Conservation (phyloP, 169 alveolate genomes). For the Plasmodium malariae region DNA sequence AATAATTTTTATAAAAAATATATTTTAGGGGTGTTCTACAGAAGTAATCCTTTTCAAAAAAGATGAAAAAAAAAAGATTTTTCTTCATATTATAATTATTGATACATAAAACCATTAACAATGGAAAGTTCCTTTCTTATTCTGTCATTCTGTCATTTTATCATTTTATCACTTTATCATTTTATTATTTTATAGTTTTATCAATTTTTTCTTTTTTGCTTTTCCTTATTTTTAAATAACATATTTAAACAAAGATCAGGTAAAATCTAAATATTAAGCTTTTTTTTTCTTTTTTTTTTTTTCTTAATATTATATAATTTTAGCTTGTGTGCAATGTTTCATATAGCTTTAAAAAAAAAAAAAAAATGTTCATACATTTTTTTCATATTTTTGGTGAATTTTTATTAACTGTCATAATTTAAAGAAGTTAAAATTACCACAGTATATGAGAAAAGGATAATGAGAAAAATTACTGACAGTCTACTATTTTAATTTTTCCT, state of each 20-base stretch:
- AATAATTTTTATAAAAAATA: constrained; percentile 9
- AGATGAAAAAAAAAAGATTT: constrained; percentile 1
- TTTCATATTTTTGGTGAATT: constrained; percentile 10
- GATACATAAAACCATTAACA: not conserved
- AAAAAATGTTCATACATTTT: constrained; percentile 27
- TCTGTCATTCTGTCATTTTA: too few species aligned
- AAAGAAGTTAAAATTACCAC: too few species aligned
- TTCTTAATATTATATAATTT: not conserved
- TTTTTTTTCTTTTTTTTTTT: constrained; percentile 38
- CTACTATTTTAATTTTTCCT: constrained; percentile 4
- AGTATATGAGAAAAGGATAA: constrained; percentile 6
- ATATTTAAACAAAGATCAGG: constrained; percentile 13
- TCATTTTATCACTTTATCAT: too few species aligned
- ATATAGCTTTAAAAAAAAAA: constrained; percentile 34
- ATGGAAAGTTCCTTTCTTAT: constrained; percentile 2
- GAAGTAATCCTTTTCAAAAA: constrained; percentile 5
- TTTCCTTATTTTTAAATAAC: constrained; percentile 8
- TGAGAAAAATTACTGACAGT: not conserved
- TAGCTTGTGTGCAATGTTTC: constrained; percentile 48
- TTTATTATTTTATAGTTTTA: too few species aligned
- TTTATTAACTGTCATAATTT: too few species aligned
- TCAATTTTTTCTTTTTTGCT: constrained; percentile 24
- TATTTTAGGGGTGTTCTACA: constrained; percentile 17
- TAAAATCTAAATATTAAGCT: constrained; percentile 15
- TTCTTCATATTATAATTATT: not conserved